Percentiles rank a stretch among this genome's conserved stretches.
phyloP scores from a whole-genome alignment of 140 eudicot species.

The Bidens hawaiensis region DNA sequence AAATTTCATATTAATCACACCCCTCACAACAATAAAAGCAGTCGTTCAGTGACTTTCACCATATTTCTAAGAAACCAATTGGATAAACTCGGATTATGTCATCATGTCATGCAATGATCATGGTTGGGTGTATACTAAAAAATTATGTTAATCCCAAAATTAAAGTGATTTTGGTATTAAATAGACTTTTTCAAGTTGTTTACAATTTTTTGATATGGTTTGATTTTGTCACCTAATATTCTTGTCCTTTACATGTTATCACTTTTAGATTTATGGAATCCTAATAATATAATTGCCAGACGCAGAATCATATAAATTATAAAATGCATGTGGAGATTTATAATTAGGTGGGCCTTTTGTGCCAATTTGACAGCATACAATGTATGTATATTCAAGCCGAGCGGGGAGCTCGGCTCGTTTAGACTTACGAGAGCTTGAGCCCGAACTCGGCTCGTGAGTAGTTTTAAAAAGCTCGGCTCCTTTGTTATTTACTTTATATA shows the following conservation, averaged over 20 bases:
- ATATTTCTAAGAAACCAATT: neutral
- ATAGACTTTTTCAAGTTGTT: neutral
- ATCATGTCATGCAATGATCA: conserved; percentile 4
- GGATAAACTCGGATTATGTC: neutral
- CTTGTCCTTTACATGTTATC: conserved; percentile 1
- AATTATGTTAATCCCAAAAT: neutral
- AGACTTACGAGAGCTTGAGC: too few species aligned
- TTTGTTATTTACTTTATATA: too few species aligned
- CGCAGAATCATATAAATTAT: neutral
- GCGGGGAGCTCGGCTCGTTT: too few species aligned
- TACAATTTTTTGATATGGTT: neutral
- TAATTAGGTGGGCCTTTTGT: neutral
- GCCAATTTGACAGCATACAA: too few species aligned
- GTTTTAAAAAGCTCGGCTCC: too few species aligned
- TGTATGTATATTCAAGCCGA: too few species aligned
- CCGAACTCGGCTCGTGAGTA: too few species aligned
- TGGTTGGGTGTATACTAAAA: neutral
- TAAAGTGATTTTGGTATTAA: neutral
- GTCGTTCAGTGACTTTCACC: neutral
- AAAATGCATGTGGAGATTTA: neutral
- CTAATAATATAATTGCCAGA: neutral
- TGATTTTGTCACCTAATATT: conserved; percentile 3
- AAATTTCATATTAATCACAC: too few species aligned
- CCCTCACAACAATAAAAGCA: too few species aligned
- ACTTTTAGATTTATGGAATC: conserved; percentile 1